These are phyloP conservation scores for Orbilia brochopaga DNA, from an alignment of 2,329 filamentous ascomycete species.

Conservation along the genomic window DNA sequence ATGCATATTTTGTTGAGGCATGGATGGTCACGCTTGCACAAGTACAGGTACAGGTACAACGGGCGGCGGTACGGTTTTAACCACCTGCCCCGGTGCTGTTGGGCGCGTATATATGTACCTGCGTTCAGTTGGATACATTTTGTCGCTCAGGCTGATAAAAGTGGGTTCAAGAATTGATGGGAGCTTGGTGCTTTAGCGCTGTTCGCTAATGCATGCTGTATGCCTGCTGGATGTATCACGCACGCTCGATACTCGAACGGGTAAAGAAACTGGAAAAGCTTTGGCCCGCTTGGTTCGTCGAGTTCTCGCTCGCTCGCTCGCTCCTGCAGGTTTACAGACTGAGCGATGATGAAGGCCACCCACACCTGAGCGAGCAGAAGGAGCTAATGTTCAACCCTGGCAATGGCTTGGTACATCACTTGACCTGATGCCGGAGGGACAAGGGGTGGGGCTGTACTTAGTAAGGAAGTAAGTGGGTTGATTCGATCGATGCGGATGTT, in stretches of 20 bases:
- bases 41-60: not conserved
- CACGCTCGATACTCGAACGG: constrained; percentile 51
- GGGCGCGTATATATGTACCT: constrained; percentile 2
- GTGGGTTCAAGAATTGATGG: not conserved
- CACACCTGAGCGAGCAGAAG: constrained; percentile 6
- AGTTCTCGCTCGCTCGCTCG: too few species aligned
- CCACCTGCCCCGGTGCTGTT: not conserved
- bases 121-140: constrained; percentile 1
- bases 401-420: constrained; percentile 46
- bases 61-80: not conserved
- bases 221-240: constrained; percentile 39
- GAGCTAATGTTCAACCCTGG: constrained; percentile 13
- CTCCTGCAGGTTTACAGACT: constrained; percentile 27
- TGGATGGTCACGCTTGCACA: not conserved
- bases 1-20: constrained; percentile 8
- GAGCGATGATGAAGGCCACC: constrained; percentile 11
- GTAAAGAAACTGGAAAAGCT: constrained; percentile 48
- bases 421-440: constrained; percentile 45
- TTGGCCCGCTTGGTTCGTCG: constrained; percentile 29
- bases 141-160: not conserved
- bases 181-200: constrained; percentile 27
- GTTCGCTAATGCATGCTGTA: constrained; percentile 49
- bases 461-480: constrained; percentile 29
- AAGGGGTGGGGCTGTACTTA: constrained; percentile 41
- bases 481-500: constrained; percentile 19